Base-by-base conservation (phyloP, 371 early-diverging fungal genomes). In the Apophysomyces ossiformis region DNA sequence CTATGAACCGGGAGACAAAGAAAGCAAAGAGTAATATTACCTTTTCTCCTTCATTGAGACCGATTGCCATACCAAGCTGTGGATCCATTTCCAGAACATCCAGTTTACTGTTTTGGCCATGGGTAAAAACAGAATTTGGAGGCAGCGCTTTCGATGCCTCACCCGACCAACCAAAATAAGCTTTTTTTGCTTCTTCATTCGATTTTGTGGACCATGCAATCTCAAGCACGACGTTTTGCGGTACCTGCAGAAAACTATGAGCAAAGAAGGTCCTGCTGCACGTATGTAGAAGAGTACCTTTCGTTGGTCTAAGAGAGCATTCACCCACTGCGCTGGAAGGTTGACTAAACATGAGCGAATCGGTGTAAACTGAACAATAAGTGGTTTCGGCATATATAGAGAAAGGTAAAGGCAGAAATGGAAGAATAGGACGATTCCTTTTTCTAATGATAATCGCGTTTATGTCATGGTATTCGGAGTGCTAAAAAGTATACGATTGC, bases 51-150 rank as follows among this genome's bases (percentile, higher is more conserved):
- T 89, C 86, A 11, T 69, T 63, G 58, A 93, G 73, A 12, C 92
- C 92, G 37, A 89, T 72, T 4, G 87, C 82, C 44, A 73, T 76
- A 35, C 88, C 93, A 59, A 89, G 86, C 68, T 85, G 86, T 11
- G 89, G 82, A 70, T 93, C 93, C 65, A 93, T 85, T 70, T 92
- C 92, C 41, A 93, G 69, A n/a, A 80, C 82, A 37, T 90, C 87
- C 3, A 79, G 66, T 57, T 75, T 78, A 37, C 78, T 78, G 60
- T 78, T 73, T 7, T 73, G 76, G 12, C 79, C 79, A 58, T 77
- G 69, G 2, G 74, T 77, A 16, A 78, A 78, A 0, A 81, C 74
- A 12, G 83, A 65, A 18, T 84, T 74, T 15, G 79, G 79, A 18
- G 71, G 58, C 11, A 74, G 64, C 7, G 76, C 70, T 26, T 76